Percentiles rank a stretch among this genome's conserved stretches.
phyloP scores from a whole-genome alignment of 768 basidiomycete species.

The Kwoniella dendrophila region DNA sequence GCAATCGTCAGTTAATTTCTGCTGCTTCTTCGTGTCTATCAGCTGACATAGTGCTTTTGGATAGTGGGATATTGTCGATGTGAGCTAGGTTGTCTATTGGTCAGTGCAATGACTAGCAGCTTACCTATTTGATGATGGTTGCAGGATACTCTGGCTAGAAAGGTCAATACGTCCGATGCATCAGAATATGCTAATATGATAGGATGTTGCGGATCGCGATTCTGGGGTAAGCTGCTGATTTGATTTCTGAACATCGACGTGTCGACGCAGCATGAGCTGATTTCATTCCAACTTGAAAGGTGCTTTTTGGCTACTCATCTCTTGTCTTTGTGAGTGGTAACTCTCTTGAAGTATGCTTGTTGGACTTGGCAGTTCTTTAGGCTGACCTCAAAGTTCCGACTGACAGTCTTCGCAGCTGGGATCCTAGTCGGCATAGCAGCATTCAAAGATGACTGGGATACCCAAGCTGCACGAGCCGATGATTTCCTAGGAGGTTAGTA shows the following conservation, averaged over 20 bases:
- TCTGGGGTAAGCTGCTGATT: conserved; percentile 50
- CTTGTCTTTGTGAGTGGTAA: conserved; percentile 44
- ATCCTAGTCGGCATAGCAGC: conserved; percentile 53
- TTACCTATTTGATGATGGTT: not conserved
- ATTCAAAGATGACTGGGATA: conserved; percentile 49
- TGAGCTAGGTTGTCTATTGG: conserved; percentile 17
- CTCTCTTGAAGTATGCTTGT: not conserved
- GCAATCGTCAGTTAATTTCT: conserved; percentile 38
- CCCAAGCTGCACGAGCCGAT: conserved; percentile 45
- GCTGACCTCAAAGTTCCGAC: conserved; percentile 11
- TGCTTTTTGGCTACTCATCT: conserved; percentile 53
- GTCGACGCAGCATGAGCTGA: not conserved
- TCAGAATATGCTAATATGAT: conserved; percentile 54
- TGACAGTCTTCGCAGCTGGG: conserved; percentile 50
- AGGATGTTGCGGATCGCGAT: conserved; percentile 53
- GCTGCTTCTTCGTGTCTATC: not conserved
- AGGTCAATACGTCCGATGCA: conserved; percentile 56
- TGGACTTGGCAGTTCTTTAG: not conserved
- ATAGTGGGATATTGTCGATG: conserved; percentile 56
- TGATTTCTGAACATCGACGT: not conserved
- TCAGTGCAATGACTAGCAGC: not conserved
- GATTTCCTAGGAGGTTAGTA: conserved; percentile 53
- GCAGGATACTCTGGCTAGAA: conserved; percentile 53
- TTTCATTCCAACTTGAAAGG: conserved; percentile 21
- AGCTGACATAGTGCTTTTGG: not conserved